Evolutionary conservation across 2,329 filamentous ascomycete species (phyloP), one percentile per base, ranked within the genome.

Genomic region (Elsinoe australis): DNA sequence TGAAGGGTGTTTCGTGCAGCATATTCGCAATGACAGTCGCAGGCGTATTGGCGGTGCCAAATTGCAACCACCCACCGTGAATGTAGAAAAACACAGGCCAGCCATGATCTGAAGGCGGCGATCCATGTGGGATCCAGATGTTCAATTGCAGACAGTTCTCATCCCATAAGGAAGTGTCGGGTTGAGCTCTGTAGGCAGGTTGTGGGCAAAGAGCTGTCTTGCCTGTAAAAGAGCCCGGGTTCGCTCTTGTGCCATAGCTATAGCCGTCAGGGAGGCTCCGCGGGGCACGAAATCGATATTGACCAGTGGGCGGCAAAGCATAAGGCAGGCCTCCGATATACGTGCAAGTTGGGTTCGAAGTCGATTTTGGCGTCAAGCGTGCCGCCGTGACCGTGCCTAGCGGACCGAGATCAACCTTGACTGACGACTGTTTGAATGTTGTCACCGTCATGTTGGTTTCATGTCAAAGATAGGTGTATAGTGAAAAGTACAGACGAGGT

Each of bases 1-100:
- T 64, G 53, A 74, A 68, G 6, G 61, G 61, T 0, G 73, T 73
- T 42, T 76, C 71, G 29, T 64, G 67, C 5, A 79, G 59, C 33
- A 79, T 61, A 1, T 67, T 65, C 2, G 65, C 64, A 1, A 70
- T 59, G 39, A 71, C 67, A 19, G 66, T 61, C 18, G 65, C 63
- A 6, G 47, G 35, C 44, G 55, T 55, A 52, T 77, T 78, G 0
- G 76, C 67, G 7, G 59, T 65, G 15, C 76, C 76, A 51, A 72
- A 73, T 60, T 80, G 76, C 17, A 80, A 64, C 56, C 76, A 80
- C 2, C 76, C 76, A 15, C 61, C 67, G 71, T 74, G 76, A 38
- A 79, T 75, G 58, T 70, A 79, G 54, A 79, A 71, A 44, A 76
- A 66, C 0, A 79, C 75, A 3, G 76, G 76, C 75, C 75, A 79